Evolutionary conservation across 768 basidiomycete genomes (phyloP), one percentile per base, ranked within the genome.

Genomic region (Polyporus arcularius): DNA sequence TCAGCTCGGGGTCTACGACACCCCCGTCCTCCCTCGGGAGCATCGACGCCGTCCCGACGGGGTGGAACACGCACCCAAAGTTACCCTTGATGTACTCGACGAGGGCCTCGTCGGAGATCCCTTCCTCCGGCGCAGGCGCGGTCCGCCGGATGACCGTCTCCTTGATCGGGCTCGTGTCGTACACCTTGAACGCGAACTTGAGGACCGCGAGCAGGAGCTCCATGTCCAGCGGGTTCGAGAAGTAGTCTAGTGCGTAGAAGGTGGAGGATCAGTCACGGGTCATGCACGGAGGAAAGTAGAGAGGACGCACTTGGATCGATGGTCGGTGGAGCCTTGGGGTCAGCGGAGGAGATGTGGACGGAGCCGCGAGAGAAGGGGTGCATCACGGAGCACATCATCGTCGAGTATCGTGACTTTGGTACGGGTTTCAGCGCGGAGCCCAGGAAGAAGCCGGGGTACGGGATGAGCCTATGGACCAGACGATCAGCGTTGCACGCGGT

Each of bases 251-350:
- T 28, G 12, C 1, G 30, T 11, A 8, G 1, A 21, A 16, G 1
- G 32, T 57, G 8, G 39, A 45, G 8, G 38, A 4, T 15, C 31
- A 51, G 18, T 11, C 10, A 5, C 14, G 3, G 18, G 16, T 15
- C 4, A 12, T n/a, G 30, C 7, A 5, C n/a, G n/a, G 21, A 47
- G 2, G 18, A 12, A 1, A 31, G 10, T 10, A 4, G 50, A 10
- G 32, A 26, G 26, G 31, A 50, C 52, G 21, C 18, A 60, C 58
- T 61, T 28, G 71, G 71, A 48, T 74, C 72, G 16, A 75, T 68
- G 46, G 57, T 62, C 0, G 71, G 71, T 4, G 64, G 62, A n/a
- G 52, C 57, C 28, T 35, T 47, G 1, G 71, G 70, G 54, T 75
- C 72, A 0, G 53, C 42, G 10, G 69, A 70, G 2, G 56, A 57